Evolutionary conservation across 768 basidiomycete species (phyloP), one percentile per base, ranked within the genome.

Genomic region (Omphalotus guepiniiformis): DNA sequence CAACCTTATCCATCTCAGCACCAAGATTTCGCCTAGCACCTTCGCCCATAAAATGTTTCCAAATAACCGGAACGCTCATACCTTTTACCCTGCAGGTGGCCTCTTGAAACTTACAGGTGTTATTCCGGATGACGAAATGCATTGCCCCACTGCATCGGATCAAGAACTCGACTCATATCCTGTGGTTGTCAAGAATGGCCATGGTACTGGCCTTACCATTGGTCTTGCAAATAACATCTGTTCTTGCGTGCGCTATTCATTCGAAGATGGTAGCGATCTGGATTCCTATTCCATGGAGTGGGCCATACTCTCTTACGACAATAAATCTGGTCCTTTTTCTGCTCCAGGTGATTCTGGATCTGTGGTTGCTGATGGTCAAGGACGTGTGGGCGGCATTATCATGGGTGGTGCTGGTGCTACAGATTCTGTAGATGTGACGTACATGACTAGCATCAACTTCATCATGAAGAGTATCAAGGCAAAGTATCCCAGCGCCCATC

Each of bases 301-400:
- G 55, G 56, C 50, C 2, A 58, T 70, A 13, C 25, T 66, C n/a
- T 44, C 54, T 25, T 58, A 53, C 48, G 56, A 63, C 53, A 44
- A 34, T 39, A 56, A 63, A 47, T 63, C 63, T 7, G 60, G 58
- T 1, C 25, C 55, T 25, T 73, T 73, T 53, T 73, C 71, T 2
- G 55, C 29, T 5, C 39, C 41, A n/a, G 68, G 72, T 2, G 71
- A 73, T 53, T 72, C 68, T 6, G 71, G 72, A 32, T 60, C 71
- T 1, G 59, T 60, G 25, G 57, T 73, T 49, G 58, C 55, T 27
- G 65, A 65, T 49, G 56, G 56, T 47, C 49, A 21, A 22, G 69
- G 68, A 26, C 55, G 59, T 26, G 52, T 71, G 41, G 60, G 59
- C 29, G 69, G 68, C 47, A 46, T 72, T 16, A 56, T 69, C 39